Conservation (phyloP, 805 yeast genomes). For the Candida sphagnicola region DNA sequence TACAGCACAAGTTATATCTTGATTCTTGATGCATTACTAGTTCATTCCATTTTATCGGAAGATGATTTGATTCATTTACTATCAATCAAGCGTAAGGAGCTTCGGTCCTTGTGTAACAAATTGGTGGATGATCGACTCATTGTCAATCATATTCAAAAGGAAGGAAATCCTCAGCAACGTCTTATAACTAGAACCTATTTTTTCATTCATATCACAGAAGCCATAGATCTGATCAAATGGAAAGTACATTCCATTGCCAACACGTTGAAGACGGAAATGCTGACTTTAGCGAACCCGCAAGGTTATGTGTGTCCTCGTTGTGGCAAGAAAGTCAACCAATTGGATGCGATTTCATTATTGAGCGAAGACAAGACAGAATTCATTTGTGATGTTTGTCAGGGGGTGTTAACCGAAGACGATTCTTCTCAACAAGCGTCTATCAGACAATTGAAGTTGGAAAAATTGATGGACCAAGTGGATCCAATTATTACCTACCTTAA, state of each 20-base stretch:
- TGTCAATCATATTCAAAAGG: slow-evolving; percentile 64
- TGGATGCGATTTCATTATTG: slow-evolving; percentile 81
- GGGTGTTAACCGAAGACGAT: slow-evolving; percentile 79
- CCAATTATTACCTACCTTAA: slow-evolving; percentile 82
- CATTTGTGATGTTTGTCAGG: slow-evolving; percentile 80
- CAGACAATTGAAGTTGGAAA: slow-evolving; percentile 77
- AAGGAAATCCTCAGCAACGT: slow-evolving; percentile 51
- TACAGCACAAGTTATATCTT: slow-evolving; percentile 81
- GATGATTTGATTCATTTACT: slow-evolving; percentile 81
- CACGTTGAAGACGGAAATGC: slow-evolving; percentile 73
- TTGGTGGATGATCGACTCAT: slow-evolving; percentile 81
- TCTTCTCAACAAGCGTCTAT: slow-evolving; percentile 75
- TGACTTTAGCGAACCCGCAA: slow-evolving; percentile 84
- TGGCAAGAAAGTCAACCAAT: slow-evolving; percentile 70
- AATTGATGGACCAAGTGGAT: slow-evolving; percentile 83
- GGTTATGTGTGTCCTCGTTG: slow-evolving; percentile 92
- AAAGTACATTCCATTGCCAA: slow-evolving; percentile 85
- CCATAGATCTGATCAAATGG: slow-evolving; percentile 96
- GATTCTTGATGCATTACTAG: slow-evolving; percentile 79
- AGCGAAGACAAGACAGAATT: slow-evolving; percentile 80
- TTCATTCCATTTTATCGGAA: slow-evolving; percentile 88
- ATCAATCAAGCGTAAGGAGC: slow-evolving; percentile 81
- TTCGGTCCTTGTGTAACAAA: slow-evolving; percentile 76
- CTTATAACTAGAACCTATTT: slow-evolving; percentile 75
- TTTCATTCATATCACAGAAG: slow-evolving; percentile 85